Conservation (phyloP, 2,329 filamentous ascomycete species). For the Talaromyces atroroseus region DNA sequence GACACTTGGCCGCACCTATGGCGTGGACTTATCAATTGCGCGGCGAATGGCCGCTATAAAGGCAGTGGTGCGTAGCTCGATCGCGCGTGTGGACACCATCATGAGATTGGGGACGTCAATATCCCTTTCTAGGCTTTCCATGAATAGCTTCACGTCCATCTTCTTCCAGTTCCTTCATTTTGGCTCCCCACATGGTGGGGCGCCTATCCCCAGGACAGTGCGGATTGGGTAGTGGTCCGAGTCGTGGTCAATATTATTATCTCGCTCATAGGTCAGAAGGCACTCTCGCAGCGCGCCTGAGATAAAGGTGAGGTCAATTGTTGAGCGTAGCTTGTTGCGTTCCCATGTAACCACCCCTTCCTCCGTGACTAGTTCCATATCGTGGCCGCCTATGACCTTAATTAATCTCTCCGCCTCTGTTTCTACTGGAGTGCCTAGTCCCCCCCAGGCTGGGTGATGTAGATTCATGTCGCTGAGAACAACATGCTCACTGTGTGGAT, state of each 20-base stretch:
- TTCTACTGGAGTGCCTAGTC: slow-evolving; percentile 7
- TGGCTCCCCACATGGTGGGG: neutral
- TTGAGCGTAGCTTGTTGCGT: neutral
- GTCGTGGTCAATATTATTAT: slow-evolving; percentile 18
- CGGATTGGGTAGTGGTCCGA: slow-evolving; percentile 24
- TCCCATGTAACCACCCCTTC: neutral
- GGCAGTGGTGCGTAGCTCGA: too few relatives aligned
- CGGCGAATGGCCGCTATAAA: too few relatives aligned
- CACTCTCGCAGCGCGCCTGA: too few relatives aligned
- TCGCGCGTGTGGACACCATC: neutral
- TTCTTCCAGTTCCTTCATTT: neutral
- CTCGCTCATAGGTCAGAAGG: neutral
- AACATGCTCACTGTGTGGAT: slow-evolving; percentile 11
- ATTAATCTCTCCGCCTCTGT: neutral
- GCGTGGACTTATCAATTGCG: neutral
- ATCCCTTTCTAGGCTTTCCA: too few relatives aligned
- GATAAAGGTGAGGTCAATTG: neutral
- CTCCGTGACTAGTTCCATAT: neutral
- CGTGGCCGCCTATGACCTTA: neutral
- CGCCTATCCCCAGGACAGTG: slow-evolving; percentile 16
- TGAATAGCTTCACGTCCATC: too few relatives aligned
- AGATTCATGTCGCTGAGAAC: slow-evolving; percentile 19
- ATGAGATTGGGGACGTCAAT: neutral
- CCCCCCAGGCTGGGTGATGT: slow-evolving; percentile 18
- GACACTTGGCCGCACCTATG: neutral